Evolutionary conservation across 106 monocot genomes (phyloP), one percentile per base, ranked within the genome.

Genomic region (Dioscorea zingiberensis): DNA sequence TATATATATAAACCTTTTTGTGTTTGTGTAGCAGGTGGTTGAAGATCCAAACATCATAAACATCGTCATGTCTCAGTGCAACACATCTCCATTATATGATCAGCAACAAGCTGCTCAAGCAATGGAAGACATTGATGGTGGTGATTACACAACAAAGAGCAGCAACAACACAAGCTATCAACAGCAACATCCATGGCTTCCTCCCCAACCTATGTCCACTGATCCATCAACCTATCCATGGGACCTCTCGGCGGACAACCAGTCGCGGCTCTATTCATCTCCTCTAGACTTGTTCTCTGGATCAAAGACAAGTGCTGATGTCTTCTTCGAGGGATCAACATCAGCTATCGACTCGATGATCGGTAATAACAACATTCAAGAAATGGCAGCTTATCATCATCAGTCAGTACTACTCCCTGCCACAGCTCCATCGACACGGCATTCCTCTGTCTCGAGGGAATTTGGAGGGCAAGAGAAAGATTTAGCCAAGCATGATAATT

Each of bases 51-150:
- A 77, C 27, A 77, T 58, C 49, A 61, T 73, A 25, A 77, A 81
- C 51, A 69, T 86, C 60, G 49, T 93, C 63, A 65, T 84, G 74
- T 79, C 87, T 21, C 84, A 77, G 27, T 91, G 73, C 73, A 60
- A 38, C 38, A 53, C 38, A 24, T 23, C 56, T 49, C 4, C 61
- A 6, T n/a, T n/a, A n/a, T 69, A 54, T 63, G 67, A 69, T 27
- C 48, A 69, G 44, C 65, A 58, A 38, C 13, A 4, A 23, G n/a
- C n/a, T n/a, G 21, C 21, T 12, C 13, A 51, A 22, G 21, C 17
- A 11, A 21, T 15, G 1, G 55, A 61, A 18, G 55, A 59, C 29
- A 27, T 60, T 25, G 22, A 45, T 27, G 60, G 6, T 3, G 60
- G 29, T 2, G 57, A 25, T 3, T 21, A 25, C 57, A 21, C 3